Percentiles rank a stretch among this genome's conserved stretches.
Evolutionary conservation across 2,329 filamentous ascomycete species (phyloP).

Genomic region (Didymella pomorum): DNA sequence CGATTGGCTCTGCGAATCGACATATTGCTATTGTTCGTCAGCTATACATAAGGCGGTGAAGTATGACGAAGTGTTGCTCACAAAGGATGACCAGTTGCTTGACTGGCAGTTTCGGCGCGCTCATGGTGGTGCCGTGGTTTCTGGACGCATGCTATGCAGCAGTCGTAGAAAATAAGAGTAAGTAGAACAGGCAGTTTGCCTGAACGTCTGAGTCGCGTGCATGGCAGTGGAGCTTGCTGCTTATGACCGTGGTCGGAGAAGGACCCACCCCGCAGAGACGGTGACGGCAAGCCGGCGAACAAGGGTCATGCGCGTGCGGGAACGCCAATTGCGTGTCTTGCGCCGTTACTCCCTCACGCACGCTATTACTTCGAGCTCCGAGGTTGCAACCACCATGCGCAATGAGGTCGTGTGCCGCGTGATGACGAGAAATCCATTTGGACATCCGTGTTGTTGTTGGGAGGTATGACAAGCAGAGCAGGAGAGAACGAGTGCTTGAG

Average conservation of each 20-base stretch:
- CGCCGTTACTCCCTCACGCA: not conserved
- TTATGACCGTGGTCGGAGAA: slow-evolving; percentile 8
- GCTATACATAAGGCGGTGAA: slow-evolving; percentile 7
- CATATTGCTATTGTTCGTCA: slow-evolving; percentile 74
- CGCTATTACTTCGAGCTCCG: slow-evolving; percentile 12
- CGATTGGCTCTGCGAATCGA: slow-evolving; percentile 89
- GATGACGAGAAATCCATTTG: not conserved
- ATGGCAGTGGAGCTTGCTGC: slow-evolving; percentile 16
- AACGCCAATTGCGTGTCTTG: slow-evolving; percentile 17
- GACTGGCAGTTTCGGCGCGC: slow-evolving; percentile 49
- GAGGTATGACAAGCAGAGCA: no score
- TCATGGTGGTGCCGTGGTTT: slow-evolving; percentile 38
- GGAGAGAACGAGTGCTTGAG: not conserved
- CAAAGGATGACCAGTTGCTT: slow-evolving; percentile 52
- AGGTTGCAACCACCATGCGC: not conserved
- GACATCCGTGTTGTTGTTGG: not conserved
- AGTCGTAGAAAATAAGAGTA: not conserved
- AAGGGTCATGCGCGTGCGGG: slow-evolving; percentile 21
- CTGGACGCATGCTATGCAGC: slow-evolving; percentile 20
- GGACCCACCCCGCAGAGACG: slow-evolving; percentile 25
- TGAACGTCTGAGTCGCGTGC: slow-evolving; percentile 11
- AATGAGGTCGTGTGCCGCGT: not conserved
- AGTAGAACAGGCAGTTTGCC: not conserved
- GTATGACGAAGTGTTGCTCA: slow-evolving; percentile 23
- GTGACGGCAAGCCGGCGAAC: slow-evolving; percentile 24